Evolutionary conservation across 495 filamentous ascomycete species (phyloP), one percentile per base, ranked within the genome.

Genomic region (Hamigera avellanea): DNA sequence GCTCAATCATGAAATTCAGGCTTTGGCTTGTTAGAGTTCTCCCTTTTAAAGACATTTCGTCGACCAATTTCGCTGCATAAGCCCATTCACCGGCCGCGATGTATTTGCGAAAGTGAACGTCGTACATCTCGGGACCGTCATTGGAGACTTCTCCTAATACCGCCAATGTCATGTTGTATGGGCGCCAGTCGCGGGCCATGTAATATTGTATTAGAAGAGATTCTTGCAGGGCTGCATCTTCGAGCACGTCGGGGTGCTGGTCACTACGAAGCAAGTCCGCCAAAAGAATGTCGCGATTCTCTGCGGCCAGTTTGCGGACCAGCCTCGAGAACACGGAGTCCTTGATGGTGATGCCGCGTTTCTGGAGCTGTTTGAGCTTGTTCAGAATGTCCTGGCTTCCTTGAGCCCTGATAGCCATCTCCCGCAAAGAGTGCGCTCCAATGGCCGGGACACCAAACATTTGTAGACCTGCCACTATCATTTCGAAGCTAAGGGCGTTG

Each of bases 211-310:
- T 32, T 7, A 83, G 55, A 6, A 82, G 53, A 5, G 53, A 54
- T 44, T 78, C 70, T 46, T 83, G 82, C 2, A 76, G 44, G 1
- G 59, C 27, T 0, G 32, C 32, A 52, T 93, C 76, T 36, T 85
- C 82, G 16, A 83, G 73, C 3, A 72, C 64, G 40, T 86, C 81
- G 0, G 81, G 81, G 53, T 91, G 83, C 30, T 85, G 75, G 46
- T 89, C 83, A 34, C 73, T 79, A 15, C 65, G 45, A 1, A 89
- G 48, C 2, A 93, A 47, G 38, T 71, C 64, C 9, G 67, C 53
- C 8, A 88, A 62, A 33, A 80, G 53, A 3, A 73, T 65, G 1
- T 61, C 56, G 10, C 79, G 69, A 5, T 70, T 62, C 36, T 73
- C 60, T 5, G 40, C 43, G 8, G 76, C 75, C 15, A 85, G 61